Percentiles rank a stretch among this genome's conserved stretches.
Evolutionary conservation across 2,329 filamentous ascomycete genomes (phyloP).

Genomic region (Helminthosporium solani): DNA sequence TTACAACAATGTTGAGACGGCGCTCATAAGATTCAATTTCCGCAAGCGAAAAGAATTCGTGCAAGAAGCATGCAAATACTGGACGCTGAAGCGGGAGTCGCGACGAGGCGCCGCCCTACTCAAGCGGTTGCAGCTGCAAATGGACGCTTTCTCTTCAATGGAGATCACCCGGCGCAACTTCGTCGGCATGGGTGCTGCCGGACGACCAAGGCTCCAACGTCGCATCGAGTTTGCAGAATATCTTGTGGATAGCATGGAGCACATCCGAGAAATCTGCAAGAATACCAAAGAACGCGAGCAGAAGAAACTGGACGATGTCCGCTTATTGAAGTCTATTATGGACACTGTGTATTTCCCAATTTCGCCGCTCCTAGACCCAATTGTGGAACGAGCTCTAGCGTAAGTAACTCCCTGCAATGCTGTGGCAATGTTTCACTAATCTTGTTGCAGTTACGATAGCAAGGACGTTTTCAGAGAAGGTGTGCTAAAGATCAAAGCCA

Average conservation of each 20-base stretch:
- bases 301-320: slow-evolving; percentile 73
- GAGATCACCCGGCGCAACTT: slow-evolving; percentile 95
- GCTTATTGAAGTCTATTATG: slow-evolving; percentile 75
- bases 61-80: slow-evolving; percentile 92
- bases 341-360: slow-evolving; percentile 92
- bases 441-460: slow-evolving; percentile 41
- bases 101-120: slow-evolving; percentile 86
- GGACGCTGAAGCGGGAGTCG: slow-evolving; percentile 94
- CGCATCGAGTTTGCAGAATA: slow-evolving; percentile 85
- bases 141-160: slow-evolving; percentile 97
- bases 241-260: slow-evolving; percentile 73
- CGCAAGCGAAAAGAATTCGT: slow-evolving; percentile 90
- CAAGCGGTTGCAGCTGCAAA: slow-evolving; percentile 88
- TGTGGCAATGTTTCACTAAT: slow-evolving; percentile 6
- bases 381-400: slow-evolving; percentile 77
- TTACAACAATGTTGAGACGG: slow-evolving; percentile 80
- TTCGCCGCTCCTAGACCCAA: slow-evolving; percentile 70
- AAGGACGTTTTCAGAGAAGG: slow-evolving; percentile 58
- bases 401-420: slow-evolving; percentile 57
- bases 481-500: slow-evolving; percentile 54
- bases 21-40: slow-evolving; percentile 78
- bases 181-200: slow-evolving; percentile 86
- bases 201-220: slow-evolving; percentile 72
- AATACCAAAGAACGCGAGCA: slow-evolving; percentile 74
- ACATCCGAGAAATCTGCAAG: slow-evolving; percentile 69